phyloP scores from a whole-genome alignment of 1,139 yeast genomes.

The Yamadazyma conglobata region DNA sequence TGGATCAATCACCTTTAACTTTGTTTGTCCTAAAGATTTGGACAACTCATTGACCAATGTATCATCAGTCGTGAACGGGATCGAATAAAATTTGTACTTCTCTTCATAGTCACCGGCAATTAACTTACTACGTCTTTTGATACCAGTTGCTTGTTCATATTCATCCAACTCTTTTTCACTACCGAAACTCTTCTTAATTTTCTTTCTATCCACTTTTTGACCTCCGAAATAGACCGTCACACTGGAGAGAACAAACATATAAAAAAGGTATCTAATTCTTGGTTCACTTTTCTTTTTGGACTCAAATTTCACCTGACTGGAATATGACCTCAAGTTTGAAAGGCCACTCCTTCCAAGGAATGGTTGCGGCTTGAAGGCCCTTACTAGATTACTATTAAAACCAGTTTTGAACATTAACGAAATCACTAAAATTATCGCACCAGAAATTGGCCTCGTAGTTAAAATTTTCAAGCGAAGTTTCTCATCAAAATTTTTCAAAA shows the following conservation, averaged over 20 bases:
- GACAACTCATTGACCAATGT: conserved; percentile 19
- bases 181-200: conserved; percentile 45
- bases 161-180: conserved; percentile 60
- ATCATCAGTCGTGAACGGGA: conserved; percentile 38
- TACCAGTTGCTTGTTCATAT: conserved; percentile 47
- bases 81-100: conserved; percentile 38
- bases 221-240: conserved; percentile 53
- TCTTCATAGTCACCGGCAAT: conserved; percentile 28
- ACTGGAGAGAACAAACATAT: conserved; percentile 50
- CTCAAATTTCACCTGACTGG: conserved; percentile 1
- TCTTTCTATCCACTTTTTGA: conserved; percentile 48
- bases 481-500: conserved; percentile 6
- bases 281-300: conserved; percentile 27
- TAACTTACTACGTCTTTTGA: conserved; percentile 51
- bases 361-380: neutral
- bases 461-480: neutral
- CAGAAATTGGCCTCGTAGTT: neutral
- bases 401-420: conserved; percentile 2
- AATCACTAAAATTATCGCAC: neutral
- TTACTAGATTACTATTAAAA: neutral
- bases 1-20: conserved; percentile 49
- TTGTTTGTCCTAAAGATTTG: conserved; percentile 21
- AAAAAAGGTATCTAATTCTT: conserved; percentile 46
- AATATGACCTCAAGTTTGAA: neutral
- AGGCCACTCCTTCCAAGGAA: neutral